These are phyloP conservation scores for Phaeosphaeria sp. DNA, from an alignment of 2,329 filamentous ascomycete genomes.

Conservation along the genomic window DNA sequence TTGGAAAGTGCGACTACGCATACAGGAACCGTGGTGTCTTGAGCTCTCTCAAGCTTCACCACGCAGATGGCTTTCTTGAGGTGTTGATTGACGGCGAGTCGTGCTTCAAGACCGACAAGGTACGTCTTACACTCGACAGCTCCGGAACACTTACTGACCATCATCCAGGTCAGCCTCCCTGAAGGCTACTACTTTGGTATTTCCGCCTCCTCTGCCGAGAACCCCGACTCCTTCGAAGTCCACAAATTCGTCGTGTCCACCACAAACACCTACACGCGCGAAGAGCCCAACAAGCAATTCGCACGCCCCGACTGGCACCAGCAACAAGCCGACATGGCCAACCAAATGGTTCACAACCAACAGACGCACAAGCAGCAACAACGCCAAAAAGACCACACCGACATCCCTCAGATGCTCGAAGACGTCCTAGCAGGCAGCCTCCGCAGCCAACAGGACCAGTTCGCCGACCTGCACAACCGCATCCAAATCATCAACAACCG, in stretches of 20 bases:
- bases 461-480: slow-evolving; percentile 84
- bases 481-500: slow-evolving; percentile 77
- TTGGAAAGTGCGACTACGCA: slow-evolving; percentile 87
- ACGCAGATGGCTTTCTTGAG: slow-evolving; percentile 68
- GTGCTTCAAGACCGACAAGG: slow-evolving; percentile 83
- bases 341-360: slow-evolving; percentile 38
- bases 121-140: slow-evolving; percentile 25
- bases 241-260: slow-evolving; percentile 82
- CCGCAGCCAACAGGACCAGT: slow-evolving; percentile 65
- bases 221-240: slow-evolving; percentile 91
- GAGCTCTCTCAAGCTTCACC: slow-evolving; percentile 79
- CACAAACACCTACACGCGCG: slow-evolving; percentile 45
- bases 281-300: slow-evolving; percentile 41
- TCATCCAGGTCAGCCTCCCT: slow-evolving; percentile 72
- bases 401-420: slow-evolving; percentile 49
- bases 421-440: slow-evolving; percentile 54
- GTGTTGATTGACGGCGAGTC: slow-evolving; percentile 80
- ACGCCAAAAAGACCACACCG: slow-evolving; percentile 26
- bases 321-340: slow-evolving; percentile 27
- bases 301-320: slow-evolving; percentile 41
- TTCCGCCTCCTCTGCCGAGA: slow-evolving; percentile 86
- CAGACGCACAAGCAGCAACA: slow-evolving; percentile 29
- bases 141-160: slow-evolving; percentile 6
- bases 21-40: slow-evolving; percentile 92
- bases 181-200: slow-evolving; percentile 84